These are phyloP conservation scores for Fraxinus angustifolia DNA, from an alignment of 305 asterid species.

Conservation along the genomic window DNA sequence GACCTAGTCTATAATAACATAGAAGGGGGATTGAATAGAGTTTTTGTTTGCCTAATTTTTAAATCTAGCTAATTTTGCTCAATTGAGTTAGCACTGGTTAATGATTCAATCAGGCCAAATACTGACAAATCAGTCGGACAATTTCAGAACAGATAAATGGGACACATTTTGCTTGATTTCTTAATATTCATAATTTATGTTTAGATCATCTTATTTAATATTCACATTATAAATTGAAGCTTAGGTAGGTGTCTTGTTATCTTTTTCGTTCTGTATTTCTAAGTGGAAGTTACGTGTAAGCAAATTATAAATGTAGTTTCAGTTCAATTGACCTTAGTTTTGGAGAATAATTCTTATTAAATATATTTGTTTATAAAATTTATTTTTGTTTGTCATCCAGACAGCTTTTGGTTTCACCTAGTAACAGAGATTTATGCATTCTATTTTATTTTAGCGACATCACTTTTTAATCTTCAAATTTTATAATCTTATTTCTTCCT, in stretches of 20 bases:
- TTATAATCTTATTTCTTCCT: not conserved
- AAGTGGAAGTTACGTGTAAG: not conserved
- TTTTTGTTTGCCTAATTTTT: not conserved
- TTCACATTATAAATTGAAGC: not conserved
- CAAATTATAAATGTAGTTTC: not conserved
- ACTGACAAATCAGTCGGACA: not conserved
- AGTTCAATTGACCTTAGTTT: not conserved
- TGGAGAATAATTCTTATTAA: not conserved
- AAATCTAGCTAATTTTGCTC: not conserved
- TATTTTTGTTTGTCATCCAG: not conserved
- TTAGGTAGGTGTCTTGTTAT: not conserved
- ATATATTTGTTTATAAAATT: not conserved
- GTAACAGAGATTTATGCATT: not conserved
- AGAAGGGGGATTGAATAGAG: not conserved
- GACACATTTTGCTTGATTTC: not conserved
- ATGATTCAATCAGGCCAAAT: not conserved
- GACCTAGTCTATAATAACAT: not conserved
- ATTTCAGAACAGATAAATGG: not conserved
- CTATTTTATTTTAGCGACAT: not conserved
- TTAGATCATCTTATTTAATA: not conserved
- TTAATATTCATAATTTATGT: not conserved
- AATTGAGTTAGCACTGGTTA: not conserved
- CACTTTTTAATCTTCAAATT: not conserved
- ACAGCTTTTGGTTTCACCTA: not conserved
- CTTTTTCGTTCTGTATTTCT: not conserved